phyloP scores from a whole-genome alignment of 768 basidiomycete species.

The Punctularia strigosozonata region DNA sequence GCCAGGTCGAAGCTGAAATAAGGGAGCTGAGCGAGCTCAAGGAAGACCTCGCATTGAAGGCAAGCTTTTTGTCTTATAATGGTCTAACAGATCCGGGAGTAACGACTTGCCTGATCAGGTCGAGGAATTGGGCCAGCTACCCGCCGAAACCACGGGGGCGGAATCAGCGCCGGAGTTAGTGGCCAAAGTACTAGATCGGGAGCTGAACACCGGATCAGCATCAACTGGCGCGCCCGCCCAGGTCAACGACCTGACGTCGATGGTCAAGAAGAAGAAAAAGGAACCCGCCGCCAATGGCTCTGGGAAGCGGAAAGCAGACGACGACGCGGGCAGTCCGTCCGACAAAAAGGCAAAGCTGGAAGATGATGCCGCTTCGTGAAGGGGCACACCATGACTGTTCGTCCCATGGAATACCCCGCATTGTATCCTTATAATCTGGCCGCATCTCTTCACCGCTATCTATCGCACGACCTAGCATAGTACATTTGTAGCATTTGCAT shows the following conservation, averaged over 20 bases:
- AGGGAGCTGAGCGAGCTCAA: constrained; percentile 68
- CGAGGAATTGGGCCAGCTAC: constrained; percentile 80
- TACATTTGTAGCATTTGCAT: background rate
- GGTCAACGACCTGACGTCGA: constrained; percentile 76
- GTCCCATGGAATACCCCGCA: background rate
- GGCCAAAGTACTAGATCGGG: constrained; percentile 60
- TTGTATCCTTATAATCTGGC: background rate
- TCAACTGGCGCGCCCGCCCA: constrained; percentile 17
- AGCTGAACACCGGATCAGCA: constrained; percentile 39
- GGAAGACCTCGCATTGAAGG: constrained; percentile 82
- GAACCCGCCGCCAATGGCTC: constrained; percentile 20
- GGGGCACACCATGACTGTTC: background rate
- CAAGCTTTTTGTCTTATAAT: constrained; percentile 11
- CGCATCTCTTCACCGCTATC: background rate
- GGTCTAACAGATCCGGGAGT: background rate
- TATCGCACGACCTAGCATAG: constrained; percentile 1
- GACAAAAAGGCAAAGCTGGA: constrained; percentile 64
- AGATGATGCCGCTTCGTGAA: constrained; percentile 13
- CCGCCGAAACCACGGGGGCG: constrained; percentile 36
- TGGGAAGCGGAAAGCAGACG: constrained; percentile 65
- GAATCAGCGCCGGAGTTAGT: constrained; percentile 59
- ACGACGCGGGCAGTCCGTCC: constrained; percentile 30
- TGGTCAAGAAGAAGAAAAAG: constrained; percentile 87
- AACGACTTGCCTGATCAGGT: constrained; percentile 36
- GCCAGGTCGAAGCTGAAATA: constrained; percentile 68